phyloP scores from a whole-genome alignment of 768 basidiomycete species.

The Leccinum variicolor region DNA sequence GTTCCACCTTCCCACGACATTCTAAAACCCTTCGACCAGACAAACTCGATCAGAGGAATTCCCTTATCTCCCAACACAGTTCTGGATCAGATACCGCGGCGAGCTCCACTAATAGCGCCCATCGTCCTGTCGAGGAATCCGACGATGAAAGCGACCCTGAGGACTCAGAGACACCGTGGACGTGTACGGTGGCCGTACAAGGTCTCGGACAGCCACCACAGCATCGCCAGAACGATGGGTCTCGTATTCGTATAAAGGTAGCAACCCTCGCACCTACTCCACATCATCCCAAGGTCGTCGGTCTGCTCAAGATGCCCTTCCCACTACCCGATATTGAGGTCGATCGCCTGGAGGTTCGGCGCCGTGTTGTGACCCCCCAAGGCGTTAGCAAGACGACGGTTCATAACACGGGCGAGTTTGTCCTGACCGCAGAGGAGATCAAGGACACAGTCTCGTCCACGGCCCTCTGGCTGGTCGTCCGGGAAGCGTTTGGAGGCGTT shows the following conservation, averaged over 20 bases:
- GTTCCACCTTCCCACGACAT: slow-evolving; percentile 3
- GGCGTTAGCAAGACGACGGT: slow-evolving; percentile 25
- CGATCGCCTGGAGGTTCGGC: slow-evolving; percentile 51
- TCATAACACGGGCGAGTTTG: slow-evolving; percentile 34
- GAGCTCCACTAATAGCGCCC: slow-evolving; percentile 18
- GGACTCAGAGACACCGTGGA: slow-evolving; percentile 96
- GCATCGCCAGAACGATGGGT: slow-evolving; percentile 3
- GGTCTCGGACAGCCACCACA: slow-evolving; percentile 29
- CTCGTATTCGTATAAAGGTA: slow-evolving; percentile 52
- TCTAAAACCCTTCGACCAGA: slow-evolving; percentile 11
- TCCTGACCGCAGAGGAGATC: slow-evolving; percentile 86
- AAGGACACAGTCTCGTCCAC: slow-evolving; percentile 90
- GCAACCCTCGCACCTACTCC: slow-evolving; percentile 89
- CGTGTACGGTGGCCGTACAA: slow-evolving; percentile 74
- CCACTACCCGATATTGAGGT: slow-evolving; percentile 82
- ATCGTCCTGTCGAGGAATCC: slow-evolving; percentile 39
- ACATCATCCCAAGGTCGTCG: slow-evolving; percentile 94
- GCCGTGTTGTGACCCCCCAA: slow-evolving; percentile 39
- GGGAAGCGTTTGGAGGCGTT: slow-evolving; percentile 90
- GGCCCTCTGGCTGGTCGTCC: slow-evolving; percentile 85
- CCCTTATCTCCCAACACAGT: slow-evolving; percentile 40
- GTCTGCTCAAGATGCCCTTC: slow-evolving; percentile 87
- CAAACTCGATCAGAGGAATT: slow-evolving; percentile 32
- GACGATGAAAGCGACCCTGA: slow-evolving; percentile 91
- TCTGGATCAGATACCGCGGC: slow-evolving; percentile 32